A percentile compares a stretch with the other conserved stretches of the same genome.
These are phyloP conservation scores for Fusarium compactum DNA, from an alignment of 2,329 filamentous ascomycete species.

Conservation along the genomic window DNA sequence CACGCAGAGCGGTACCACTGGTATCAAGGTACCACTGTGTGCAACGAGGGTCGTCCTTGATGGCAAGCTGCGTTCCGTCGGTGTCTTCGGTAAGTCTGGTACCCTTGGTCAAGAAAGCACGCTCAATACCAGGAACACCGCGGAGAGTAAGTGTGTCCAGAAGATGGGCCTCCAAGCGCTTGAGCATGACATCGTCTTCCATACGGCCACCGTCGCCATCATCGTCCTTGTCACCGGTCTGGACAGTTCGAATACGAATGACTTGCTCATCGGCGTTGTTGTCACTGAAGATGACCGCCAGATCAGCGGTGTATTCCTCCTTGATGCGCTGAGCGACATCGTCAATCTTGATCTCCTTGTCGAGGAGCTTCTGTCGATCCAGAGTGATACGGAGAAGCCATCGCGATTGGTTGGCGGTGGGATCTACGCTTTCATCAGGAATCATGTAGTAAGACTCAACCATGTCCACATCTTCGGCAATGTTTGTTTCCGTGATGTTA, in stretches of 20 bases:
- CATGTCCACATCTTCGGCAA: conserved; percentile 90
- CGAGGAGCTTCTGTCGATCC: conserved; percentile 92
- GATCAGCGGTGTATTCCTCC: conserved; percentile 84
- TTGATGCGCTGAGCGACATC: conserved; percentile 93
- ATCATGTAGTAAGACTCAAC: conserved; percentile 97
- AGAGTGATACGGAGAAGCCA: conserved; percentile 96
- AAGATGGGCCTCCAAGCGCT: conserved; percentile 90
- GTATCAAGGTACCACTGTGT: conserved; percentile 98
- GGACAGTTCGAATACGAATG: conserved; percentile 88
- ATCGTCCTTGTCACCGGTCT: conserved; percentile 75
- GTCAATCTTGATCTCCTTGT: conserved; percentile 91
- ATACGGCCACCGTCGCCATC: conserved; percentile 68
- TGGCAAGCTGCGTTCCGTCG: conserved; percentile 79
- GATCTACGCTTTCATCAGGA: conserved; percentile 77
- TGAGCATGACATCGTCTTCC: conserved; percentile 92
- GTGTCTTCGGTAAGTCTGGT: conserved; percentile 73
- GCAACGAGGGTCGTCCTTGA: conserved; percentile 79
- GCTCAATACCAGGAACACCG: conserved; percentile 88
- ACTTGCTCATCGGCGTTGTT: conserved; percentile 97
- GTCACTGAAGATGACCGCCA: conserved; percentile 96
- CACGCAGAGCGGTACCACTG: conserved; percentile 85
- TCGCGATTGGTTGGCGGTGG: conserved; percentile 82
- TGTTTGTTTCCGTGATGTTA: conserved; percentile 85
- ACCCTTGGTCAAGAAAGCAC: conserved; percentile 92
- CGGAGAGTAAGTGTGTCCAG: conserved; percentile 91